A percentile compares a stretch with the other conserved stretches of the same genome.
phyloP scores from a whole-genome alignment of 1,284 basidiomycete species.

The Apiotrichum laibachii region DNA sequence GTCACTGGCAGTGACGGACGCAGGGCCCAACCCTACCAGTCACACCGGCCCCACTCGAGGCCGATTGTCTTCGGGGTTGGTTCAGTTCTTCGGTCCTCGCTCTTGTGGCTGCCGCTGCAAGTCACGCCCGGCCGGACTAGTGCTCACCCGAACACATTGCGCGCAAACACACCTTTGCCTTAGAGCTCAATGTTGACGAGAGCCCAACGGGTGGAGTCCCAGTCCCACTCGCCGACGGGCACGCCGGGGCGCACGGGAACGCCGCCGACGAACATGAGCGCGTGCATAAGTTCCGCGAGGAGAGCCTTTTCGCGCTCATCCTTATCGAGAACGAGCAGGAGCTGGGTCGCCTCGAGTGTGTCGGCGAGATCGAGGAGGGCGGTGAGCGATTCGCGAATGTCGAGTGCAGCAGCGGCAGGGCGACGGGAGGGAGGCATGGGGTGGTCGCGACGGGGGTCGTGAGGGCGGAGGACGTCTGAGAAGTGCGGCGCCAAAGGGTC shows the following conservation, averaged over 20 bases:
- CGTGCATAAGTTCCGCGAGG: conserved; percentile 46
- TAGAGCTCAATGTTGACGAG: conserved; percentile 51
- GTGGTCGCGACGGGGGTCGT: conserved; percentile 38
- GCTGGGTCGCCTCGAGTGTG: conserved; percentile 37
- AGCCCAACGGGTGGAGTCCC: conserved; percentile 47
- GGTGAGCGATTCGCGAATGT: conserved; percentile 48
- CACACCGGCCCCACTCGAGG: too few relatives aligned
- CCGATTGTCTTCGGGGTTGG: too few relatives aligned
- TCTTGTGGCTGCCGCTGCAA: too few relatives aligned
- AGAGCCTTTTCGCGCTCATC: conserved; percentile 41
- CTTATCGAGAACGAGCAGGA: conserved; percentile 45
- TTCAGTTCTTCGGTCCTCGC: too few relatives aligned
- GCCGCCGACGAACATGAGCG: conserved; percentile 50
- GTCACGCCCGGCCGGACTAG: too few relatives aligned
- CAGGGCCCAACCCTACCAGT: too few relatives aligned
- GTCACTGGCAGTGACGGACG: too few relatives aligned
- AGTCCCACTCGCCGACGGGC: conserved; percentile 45
- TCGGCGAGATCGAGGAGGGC: conserved; percentile 50
- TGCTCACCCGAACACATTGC: not conserved
- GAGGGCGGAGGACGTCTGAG: conserved; percentile 43
- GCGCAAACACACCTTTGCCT: not conserved
- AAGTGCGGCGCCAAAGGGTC: conserved; percentile 42
- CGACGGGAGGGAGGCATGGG: conserved; percentile 27
- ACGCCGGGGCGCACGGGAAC: conserved; percentile 39
- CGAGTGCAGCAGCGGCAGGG: conserved; percentile 24